A percentile compares a stretch with the other conserved stretches of the same genome.
These are phyloP conservation scores for Cladosporium sphaerospermum DNA, from an alignment of 2,329 filamentous ascomycete species.

Conservation along the genomic window DNA sequence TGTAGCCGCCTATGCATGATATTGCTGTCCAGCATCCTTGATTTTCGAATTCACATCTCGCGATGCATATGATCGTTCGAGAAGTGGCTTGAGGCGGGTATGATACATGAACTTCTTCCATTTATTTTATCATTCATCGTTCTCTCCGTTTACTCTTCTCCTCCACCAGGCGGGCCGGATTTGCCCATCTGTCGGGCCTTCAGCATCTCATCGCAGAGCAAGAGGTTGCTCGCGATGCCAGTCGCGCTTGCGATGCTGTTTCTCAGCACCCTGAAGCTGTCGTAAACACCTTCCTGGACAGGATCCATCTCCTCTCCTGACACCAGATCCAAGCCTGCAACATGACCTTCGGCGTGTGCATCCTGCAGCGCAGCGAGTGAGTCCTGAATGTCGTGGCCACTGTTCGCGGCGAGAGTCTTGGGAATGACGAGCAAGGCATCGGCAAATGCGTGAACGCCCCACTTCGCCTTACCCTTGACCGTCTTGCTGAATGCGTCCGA, in stretches of 20 bases:
- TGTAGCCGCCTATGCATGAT: not conserved
- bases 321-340: slow-evolving; percentile 78
- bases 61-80: not conserved
- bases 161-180: slow-evolving; percentile 26
- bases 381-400: slow-evolving; percentile 94
- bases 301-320: slow-evolving; percentile 95
- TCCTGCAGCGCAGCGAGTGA: slow-evolving; percentile 83
- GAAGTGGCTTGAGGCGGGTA: slow-evolving; percentile 1
- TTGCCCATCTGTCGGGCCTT: slow-evolving; percentile 91
- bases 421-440: slow-evolving; percentile 93
- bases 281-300: slow-evolving; percentile 83
- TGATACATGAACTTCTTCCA: slow-evolving; percentile 7
- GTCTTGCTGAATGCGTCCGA: slow-evolving; percentile 81
- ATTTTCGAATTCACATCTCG: too few relatives aligned
- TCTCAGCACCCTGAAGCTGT: slow-evolving; percentile 89
- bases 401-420: slow-evolving; percentile 94
- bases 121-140: slow-evolving; percentile 6
- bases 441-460: slow-evolving; percentile 88
- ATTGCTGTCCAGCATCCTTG: not conserved
- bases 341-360: slow-evolving; percentile 73
- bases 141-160: slow-evolving; percentile 14
- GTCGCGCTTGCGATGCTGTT: slow-evolving; percentile 92
- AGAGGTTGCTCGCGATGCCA: slow-evolving; percentile 88
- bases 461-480: slow-evolving; percentile 97
- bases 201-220: slow-evolving; percentile 93